Percentiles rank a stretch among this genome's conserved stretches.
phyloP scores from a whole-genome alignment of 805 yeast species.

The Cyberlindnera nakhonratchasimensis region DNA sequence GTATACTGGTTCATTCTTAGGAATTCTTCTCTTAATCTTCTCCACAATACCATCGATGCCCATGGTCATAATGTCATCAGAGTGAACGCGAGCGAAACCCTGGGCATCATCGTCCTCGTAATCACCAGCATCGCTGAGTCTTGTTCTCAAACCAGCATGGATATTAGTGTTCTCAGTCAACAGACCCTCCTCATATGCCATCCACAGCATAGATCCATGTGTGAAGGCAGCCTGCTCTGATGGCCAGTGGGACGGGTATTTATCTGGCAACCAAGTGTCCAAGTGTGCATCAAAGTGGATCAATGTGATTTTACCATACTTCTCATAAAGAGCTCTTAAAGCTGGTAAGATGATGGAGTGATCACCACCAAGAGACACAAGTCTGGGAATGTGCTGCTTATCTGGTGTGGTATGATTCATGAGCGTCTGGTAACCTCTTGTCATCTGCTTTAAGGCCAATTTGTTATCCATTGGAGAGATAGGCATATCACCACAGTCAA shows the following conservation, averaged over 20 bases:
- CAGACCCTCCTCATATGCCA: slow-evolving; percentile 59
- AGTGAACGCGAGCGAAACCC: slow-evolving; percentile 64
- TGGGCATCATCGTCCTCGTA: slow-evolving; percentile 63
- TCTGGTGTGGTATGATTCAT: slow-evolving; percentile 31
- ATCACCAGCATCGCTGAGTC: slow-evolving; percentile 62
- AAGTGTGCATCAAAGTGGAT: slow-evolving; percentile 85
- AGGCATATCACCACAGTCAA: slow-evolving; percentile 70
- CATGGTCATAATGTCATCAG: slow-evolving; percentile 69
- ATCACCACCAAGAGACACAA: slow-evolving; percentile 78
- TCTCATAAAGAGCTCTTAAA: slow-evolving; percentile 55
- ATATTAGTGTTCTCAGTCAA: slow-evolving; percentile 47
- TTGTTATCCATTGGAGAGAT: slow-evolving; percentile 66
- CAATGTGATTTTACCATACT: slow-evolving; percentile 66
- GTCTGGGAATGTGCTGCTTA: slow-evolving; percentile 47
- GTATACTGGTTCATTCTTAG: slow-evolving; percentile 65
- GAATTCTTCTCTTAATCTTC: slow-evolving; percentile 51
- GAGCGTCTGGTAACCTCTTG: slow-evolving; percentile 54
- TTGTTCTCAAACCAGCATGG: slow-evolving; percentile 76
- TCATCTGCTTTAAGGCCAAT: slow-evolving; percentile 61
- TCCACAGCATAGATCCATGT: slow-evolving; percentile 87
- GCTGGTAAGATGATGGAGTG: slow-evolving; percentile 76
- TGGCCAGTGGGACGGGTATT: slow-evolving; percentile 63
- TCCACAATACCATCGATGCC: slow-evolving; percentile 59
- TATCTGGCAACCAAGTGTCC: slow-evolving; percentile 76
- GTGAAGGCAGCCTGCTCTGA: slow-evolving; percentile 56